These are phyloP conservation scores for Podospora australis DNA, from an alignment of 495 filamentous ascomycete genomes.

Conservation along the genomic window DNA sequence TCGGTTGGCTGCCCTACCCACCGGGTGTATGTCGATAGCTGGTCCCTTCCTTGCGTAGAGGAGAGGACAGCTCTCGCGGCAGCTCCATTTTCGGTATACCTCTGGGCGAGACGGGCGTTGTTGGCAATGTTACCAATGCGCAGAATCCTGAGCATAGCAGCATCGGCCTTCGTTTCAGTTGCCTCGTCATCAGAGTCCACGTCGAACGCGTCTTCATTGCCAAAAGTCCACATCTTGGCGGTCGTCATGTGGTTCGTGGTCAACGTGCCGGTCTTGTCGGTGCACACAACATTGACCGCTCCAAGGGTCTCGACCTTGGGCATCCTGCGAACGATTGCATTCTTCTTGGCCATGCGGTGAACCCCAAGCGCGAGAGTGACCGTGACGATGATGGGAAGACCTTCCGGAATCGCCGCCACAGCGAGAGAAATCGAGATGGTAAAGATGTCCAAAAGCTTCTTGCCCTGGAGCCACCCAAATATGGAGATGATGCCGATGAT, in stretches of 20 bases:
- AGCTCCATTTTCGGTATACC: slow-evolving; percentile 51
- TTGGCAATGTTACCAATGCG: slow-evolving; percentile 94
- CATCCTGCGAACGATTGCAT: slow-evolving; percentile 89
- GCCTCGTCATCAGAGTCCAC: slow-evolving; percentile 64
- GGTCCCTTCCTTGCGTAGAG: slow-evolving; percentile 58
- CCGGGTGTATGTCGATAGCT: slow-evolving; percentile 62
- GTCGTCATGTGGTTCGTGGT: slow-evolving; percentile 99
- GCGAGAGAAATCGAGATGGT: slow-evolving; percentile 95
- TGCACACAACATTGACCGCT: slow-evolving; percentile 96
- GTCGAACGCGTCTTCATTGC: slow-evolving; percentile 61
- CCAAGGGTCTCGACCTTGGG: slow-evolving; percentile 97
- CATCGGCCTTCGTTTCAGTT: slow-evolving; percentile 53
- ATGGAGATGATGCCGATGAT: slow-evolving; percentile 91
- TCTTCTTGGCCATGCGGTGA: slow-evolving; percentile 85
- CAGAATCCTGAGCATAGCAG: slow-evolving; percentile 69
- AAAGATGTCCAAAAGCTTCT: slow-evolving; percentile 88
- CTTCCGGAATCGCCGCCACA: slow-evolving; percentile 95
- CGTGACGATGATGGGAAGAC: slow-evolving; percentile 94
- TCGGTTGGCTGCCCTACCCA: slow-evolving; percentile 98
- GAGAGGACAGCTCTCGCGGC: slow-evolving; percentile 71
- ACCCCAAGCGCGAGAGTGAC: slow-evolving; percentile 93
- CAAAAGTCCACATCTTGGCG: slow-evolving; percentile 92
- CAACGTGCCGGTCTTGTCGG: slow-evolving; percentile 89
- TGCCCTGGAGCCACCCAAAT: slow-evolving; percentile 81
- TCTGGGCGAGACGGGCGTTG: slow-evolving; percentile 70